Evolutionary conservation across 2,329 filamentous ascomycete species (phyloP).

Genomic region (Aureobasidium sp.): DNA sequence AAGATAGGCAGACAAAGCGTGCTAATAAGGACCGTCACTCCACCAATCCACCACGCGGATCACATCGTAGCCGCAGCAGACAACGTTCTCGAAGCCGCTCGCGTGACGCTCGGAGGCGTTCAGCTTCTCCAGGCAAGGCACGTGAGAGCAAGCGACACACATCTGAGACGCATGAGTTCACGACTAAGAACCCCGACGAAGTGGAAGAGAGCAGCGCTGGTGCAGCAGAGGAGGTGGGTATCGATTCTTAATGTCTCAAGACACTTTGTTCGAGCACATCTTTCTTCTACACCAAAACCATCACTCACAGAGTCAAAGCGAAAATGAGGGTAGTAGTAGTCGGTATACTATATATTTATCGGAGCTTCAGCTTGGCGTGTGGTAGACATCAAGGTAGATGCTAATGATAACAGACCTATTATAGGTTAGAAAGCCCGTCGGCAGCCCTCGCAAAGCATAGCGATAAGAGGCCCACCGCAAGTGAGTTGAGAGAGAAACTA

Average conservation of each 20-base stretch:
- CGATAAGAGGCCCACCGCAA: constrained; percentile 6
- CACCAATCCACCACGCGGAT: background rate
- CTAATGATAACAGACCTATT: background rate
- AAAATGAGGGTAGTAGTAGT: background rate
- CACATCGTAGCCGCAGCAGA: background rate
- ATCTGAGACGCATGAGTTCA: background rate
- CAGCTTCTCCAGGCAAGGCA: background rate
- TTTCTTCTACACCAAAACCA: background rate
- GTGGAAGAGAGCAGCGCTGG: constrained; percentile 4
- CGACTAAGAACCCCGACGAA: background rate
- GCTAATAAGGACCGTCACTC: constrained; percentile 1
- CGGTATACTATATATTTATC: background rate
- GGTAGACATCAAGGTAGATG: background rate
- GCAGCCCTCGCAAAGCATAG: background rate
- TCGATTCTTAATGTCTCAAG: background rate
- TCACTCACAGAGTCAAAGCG: background rate
- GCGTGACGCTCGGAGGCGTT: background rate
- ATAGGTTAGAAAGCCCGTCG: background rate
- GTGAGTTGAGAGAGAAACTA: constrained; percentile 10
- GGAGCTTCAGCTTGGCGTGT: background rate
- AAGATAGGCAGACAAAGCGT: background rate
- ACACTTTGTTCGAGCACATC: background rate
- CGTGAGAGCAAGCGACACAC: background rate
- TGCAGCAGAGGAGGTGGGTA: constrained; percentile 10
- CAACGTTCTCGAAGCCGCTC: constrained; percentile 4